Evolutionary conservation across 1,139 yeast genomes (phyloP).

Genomic region (Taiozyma sp.): DNA sequence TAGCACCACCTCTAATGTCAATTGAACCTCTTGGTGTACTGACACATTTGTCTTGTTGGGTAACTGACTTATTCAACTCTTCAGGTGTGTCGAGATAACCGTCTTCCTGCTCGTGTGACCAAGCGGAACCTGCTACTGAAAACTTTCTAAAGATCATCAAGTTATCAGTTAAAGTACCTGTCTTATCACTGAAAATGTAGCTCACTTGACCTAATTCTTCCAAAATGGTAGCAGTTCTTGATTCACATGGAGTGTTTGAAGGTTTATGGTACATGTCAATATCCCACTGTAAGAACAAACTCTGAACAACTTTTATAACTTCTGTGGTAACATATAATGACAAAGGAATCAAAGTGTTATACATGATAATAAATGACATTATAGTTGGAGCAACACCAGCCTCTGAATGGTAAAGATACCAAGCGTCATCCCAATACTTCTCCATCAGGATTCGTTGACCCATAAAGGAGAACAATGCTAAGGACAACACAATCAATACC

Average conservation of each 20-base stretch:
- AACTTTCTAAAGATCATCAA: conserved; percentile 81
- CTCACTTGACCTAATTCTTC: conserved; percentile 98
- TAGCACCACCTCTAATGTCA: conserved; percentile 33
- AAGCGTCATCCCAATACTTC: conserved; percentile 42
- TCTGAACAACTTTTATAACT: conserved; percentile 83
- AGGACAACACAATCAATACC: conserved; percentile 72
- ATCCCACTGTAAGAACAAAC: conserved; percentile 77
- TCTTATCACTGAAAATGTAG: conserved; percentile 90
- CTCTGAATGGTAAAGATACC: conserved; percentile 73
- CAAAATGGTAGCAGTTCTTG: conserved; percentile 89
- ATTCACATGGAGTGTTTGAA: conserved; percentile 88
- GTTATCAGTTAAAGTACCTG: conserved; percentile 94
- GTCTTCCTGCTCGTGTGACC: conserved; percentile 62
- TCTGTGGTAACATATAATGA: conserved; percentile 97
- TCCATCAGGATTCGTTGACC: conserved; percentile 58
- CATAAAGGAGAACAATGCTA: conserved; percentile 78
- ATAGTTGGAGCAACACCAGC: conserved; percentile 88
- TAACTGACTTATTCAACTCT: background rate
- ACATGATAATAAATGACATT: conserved; percentile 97
- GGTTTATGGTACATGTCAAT: conserved; percentile 89
- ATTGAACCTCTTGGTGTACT: conserved; percentile 26
- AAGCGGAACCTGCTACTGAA: conserved; percentile 80
- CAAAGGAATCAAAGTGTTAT: conserved; percentile 89
- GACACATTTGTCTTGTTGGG: background rate
- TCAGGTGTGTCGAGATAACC: background rate